Conservation (phyloP, 2,329 filamentous ascomycete genomes). For the Ophiocordyceps camponoti-saundersi region DNA sequence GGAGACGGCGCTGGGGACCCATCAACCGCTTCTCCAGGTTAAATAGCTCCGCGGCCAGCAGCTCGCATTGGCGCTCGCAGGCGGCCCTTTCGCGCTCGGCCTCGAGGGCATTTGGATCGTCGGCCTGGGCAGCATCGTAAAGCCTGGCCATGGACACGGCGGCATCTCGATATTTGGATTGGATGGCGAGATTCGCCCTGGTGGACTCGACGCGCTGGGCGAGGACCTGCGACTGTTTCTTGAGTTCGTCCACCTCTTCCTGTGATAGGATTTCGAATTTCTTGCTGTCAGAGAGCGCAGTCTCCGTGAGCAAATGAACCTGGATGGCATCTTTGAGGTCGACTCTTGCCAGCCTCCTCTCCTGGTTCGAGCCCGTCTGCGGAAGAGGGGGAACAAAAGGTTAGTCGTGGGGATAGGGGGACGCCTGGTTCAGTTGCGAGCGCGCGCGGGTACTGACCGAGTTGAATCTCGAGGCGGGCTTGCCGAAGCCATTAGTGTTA, state of each 20-base stretch:
- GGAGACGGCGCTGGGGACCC: conserved; percentile 55
- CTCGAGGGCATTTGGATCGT: conserved; percentile 33
- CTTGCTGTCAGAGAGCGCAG: conserved; percentile 75
- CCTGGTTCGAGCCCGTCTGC: conserved; percentile 32
- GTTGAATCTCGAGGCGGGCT: conserved; percentile 35
- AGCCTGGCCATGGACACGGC: conserved; percentile 73
- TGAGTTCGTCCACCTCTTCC: conserved; percentile 80
- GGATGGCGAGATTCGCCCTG: conserved; percentile 67
- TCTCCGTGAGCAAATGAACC: conserved; percentile 85
- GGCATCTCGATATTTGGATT: conserved; percentile 88
- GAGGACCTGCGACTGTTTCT: conserved; percentile 66
- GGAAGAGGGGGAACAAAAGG: conserved; percentile 1
- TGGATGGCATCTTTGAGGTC: conserved; percentile 59
- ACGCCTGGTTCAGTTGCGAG: not conserved
- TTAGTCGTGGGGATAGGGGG: conserved; percentile 1
- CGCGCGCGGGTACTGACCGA: conserved; percentile 27
- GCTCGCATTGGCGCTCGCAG: conserved; percentile 70
- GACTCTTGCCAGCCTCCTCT: conserved; percentile 38
- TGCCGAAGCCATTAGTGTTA: conserved; percentile 6
- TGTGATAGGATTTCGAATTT: conserved; percentile 73
- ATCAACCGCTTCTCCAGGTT: conserved; percentile 61
- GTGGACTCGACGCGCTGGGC: conserved; percentile 66
- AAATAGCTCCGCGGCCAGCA: conserved; percentile 66
- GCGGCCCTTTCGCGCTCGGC: conserved; percentile 59
- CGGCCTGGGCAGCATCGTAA: conserved; percentile 44